Base-by-base conservation (phyloP, 1,139 yeast genomes). In the Hansenula sp. region DNA sequence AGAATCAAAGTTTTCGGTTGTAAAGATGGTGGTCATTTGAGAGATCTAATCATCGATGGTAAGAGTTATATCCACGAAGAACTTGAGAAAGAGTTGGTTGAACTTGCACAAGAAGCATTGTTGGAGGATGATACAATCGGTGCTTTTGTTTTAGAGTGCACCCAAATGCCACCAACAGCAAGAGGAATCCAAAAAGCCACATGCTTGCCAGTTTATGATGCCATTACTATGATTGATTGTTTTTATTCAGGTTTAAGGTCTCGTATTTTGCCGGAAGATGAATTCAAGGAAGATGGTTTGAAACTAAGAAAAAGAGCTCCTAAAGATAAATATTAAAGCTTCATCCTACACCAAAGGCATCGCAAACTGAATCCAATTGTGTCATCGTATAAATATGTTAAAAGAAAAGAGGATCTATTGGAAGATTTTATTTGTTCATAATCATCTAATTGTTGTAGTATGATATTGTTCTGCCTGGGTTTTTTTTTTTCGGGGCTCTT, bases 161-260 rank as follows among this genome's bases (percentile, higher is more conserved):
- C 65, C 6, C 60, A 62, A 39, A 60, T 62, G 60, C 63, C 63
- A 16, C 65, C 65, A 25, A 53, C 48, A 36, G 49, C 61, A 21
- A 48, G 41, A 28, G 61, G 59, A 2, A 57, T 65, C 18, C 60
- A 55, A n/a, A 21, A 13, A 18, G 56, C 47, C 10, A 52, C 54
- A 3, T 53, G 52, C 1, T 38, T 58, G 15, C 62, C 63, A 2
- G 62, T 62, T 3, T 62, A 55, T 49, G 65, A 61, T 41, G 59
- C 52, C 7, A 45, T 61, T 2, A 58, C 65, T 8, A 54, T 60
- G 60, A 55, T 58, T 29, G 58, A 60, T 36, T 57, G 58, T 53
- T 60, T 60, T 42, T 60, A 60, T 39, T 46, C 59, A 0, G 63
- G 65, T 8, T 36, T 60, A 17, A 38, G 42, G 16, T 41, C 54